These are phyloP conservation scores for Musa beccarii DNA, from an alignment of 176 grass and related monocot genomes.

Conservation along the genomic window DNA sequence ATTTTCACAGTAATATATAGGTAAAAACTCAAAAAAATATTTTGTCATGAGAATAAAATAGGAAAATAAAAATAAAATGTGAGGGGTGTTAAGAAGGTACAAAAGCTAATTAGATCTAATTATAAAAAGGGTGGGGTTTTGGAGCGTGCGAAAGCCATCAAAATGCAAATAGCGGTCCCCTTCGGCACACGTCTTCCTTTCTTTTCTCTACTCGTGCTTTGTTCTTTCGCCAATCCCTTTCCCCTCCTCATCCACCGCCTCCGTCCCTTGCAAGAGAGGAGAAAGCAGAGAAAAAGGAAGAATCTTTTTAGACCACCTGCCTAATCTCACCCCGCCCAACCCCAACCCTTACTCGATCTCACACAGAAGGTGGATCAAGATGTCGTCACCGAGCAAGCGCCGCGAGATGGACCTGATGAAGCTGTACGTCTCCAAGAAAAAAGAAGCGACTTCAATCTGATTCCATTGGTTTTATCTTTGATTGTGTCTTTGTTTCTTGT, in stretches of 20 bases:
- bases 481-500: background rate
- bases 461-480: constrained; percentile 15
- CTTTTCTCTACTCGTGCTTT: background rate
- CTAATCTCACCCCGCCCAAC: constrained; percentile 27
- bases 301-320: constrained; percentile 12
- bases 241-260: background rate
- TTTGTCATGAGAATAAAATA: no score
- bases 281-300: constrained; percentile 33
- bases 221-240: background rate
- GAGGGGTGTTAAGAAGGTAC: no score
- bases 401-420: constrained; percentile 99
- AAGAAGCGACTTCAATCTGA: background rate
- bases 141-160: background rate
- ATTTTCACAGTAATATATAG: no score
- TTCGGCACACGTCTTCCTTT: no score
- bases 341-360: constrained; percentile 9
- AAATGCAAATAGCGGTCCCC: background rate
- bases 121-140: no score
- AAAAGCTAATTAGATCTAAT: no score
- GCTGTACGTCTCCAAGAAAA: constrained; percentile 47
- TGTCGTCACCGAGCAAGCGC: constrained; percentile 98
- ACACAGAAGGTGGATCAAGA: constrained; percentile 9
- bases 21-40: no score
- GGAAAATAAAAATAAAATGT: no score
- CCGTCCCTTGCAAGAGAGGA: constrained; percentile 14